phyloP scores from a whole-genome alignment of 2,329 filamentous ascomycete genomes.

The Calonectria naviculata region DNA sequence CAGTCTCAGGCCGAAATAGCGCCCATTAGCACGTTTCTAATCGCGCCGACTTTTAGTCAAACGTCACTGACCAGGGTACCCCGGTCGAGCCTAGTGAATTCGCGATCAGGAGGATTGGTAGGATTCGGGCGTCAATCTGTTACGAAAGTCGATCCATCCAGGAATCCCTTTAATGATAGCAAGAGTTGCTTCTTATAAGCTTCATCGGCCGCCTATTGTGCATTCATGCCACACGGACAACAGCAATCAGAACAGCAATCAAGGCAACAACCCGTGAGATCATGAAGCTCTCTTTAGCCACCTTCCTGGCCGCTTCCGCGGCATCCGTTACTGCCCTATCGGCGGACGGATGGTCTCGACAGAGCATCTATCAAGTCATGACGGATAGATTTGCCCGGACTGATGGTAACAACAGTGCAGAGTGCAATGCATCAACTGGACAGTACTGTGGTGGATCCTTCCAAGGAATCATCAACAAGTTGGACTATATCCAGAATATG shows the following conservation, averaged over 20 bases:
- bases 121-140: background rate
- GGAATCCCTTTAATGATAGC: background rate
- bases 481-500: conserved; percentile 31
- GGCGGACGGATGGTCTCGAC: conserved; percentile 21
- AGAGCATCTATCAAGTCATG: conserved; percentile 29
- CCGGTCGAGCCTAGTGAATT: background rate
- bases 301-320: background rate
- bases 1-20: background rate
- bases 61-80: conserved; percentile 2
- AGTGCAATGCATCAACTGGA: conserved; percentile 17
- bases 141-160: background rate
- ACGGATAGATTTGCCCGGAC: conserved; percentile 26
- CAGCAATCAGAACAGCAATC: background rate
- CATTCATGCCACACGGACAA: background rate
- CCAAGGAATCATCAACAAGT: conserved; percentile 20
- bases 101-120: conserved; percentile 7
- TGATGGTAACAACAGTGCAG: conserved; percentile 13
- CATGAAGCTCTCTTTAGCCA: conserved; percentile 18
- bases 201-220: background rate
- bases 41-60: conserved; percentile 21
- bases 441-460: conserved; percentile 28
- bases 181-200: background rate
- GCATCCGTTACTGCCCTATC: conserved; percentile 16
- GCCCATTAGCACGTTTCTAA: conserved; percentile 9
- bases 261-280: background rate